These are phyloP conservation scores for Epithemia pelagica DNA, from an alignment of 108 stramenopile genomes.

Conservation along the genomic window DNA sequence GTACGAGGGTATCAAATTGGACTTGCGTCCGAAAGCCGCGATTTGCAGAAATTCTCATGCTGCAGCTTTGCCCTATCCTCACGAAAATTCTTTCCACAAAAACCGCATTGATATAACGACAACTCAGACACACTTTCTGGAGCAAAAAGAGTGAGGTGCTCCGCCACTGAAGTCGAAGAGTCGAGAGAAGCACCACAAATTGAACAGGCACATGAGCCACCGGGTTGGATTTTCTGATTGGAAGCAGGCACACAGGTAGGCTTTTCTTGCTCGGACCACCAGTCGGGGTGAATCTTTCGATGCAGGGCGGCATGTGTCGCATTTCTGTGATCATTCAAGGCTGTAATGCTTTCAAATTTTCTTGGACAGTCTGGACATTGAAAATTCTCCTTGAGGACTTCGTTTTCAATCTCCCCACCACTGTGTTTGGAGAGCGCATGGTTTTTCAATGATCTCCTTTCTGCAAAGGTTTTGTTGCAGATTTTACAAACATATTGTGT, in stretches of 20 bases:
- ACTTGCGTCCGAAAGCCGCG: too few relatives aligned
- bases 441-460: constrained; percentile 63
- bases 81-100: constrained; percentile 41
- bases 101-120: constrained; percentile 22
- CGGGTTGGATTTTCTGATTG: background rate
- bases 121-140: background rate
- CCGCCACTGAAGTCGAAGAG: background rate
- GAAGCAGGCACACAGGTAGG: background rate
- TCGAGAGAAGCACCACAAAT: constrained; percentile 13
- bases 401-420: constrained; percentile 14
- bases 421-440: constrained; percentile 37
- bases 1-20: too few relatives aligned
- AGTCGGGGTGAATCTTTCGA: constrained; percentile 58
- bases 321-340: constrained; percentile 50
- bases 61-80: constrained; percentile 45
- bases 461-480: constrained; percentile 56
- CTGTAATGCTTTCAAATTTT: constrained; percentile 46
- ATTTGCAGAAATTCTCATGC: constrained; percentile 61
- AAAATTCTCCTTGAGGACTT: constrained; percentile 20
- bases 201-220: background rate
- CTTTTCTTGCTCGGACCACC: constrained; percentile 35
- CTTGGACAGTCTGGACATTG: constrained; percentile 7
- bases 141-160: background rate
- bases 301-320: constrained; percentile 70
- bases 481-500: constrained; percentile 7